These are phyloP conservation scores for Sporothrix inflata DNA, from an alignment of 2,329 filamentous ascomycete genomes.

Conservation along the genomic window DNA sequence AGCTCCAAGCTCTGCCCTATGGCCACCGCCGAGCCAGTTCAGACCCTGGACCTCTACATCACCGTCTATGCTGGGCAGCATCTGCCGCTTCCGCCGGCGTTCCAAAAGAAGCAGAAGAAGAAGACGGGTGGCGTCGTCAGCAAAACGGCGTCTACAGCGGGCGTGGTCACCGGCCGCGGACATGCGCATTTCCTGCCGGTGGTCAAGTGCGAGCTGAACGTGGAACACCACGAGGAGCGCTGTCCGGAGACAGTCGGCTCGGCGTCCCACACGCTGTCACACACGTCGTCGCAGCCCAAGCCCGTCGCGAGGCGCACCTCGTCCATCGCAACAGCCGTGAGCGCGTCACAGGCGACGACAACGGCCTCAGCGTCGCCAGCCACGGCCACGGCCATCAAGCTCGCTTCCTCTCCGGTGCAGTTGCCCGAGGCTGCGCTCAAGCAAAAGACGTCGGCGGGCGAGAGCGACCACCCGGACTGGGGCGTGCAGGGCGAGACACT, in stretches of 20 bases:
- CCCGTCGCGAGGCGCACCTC: background rate
- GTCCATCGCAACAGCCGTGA: slow-evolving; percentile 1
- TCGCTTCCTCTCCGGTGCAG: slow-evolving; percentile 31
- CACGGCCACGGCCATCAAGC: background rate
- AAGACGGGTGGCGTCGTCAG: background rate
- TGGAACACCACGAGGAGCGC: slow-evolving; percentile 62
- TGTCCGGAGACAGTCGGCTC: slow-evolving; percentile 31
- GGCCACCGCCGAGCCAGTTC: slow-evolving; percentile 51
- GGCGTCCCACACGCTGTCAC: background rate
- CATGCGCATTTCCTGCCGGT: slow-evolving; percentile 66
- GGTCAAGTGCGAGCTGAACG: slow-evolving; percentile 79
- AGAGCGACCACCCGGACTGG: slow-evolving; percentile 63
- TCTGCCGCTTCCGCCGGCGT: slow-evolving; percentile 61
- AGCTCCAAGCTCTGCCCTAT: slow-evolving; percentile 44
- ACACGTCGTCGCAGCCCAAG: background rate
- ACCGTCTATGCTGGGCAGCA: slow-evolving; percentile 77
- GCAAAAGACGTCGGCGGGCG: slow-evolving; percentile 54
- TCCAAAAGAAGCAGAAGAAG: slow-evolving; percentile 31
- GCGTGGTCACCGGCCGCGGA: slow-evolving; percentile 38
- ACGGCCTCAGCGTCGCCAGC: background rate
- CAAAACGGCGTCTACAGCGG: slow-evolving; percentile 37
- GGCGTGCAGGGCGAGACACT: slow-evolving; percentile 55
- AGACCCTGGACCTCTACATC: slow-evolving; percentile 67
- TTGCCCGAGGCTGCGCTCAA: slow-evolving; percentile 47
- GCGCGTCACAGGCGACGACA: background rate